Evolutionary conservation across 1,284 basidiomycete species (phyloP), one percentile per base, ranked within the genome.

Genomic region (Ceratobasidium sp.): DNA sequence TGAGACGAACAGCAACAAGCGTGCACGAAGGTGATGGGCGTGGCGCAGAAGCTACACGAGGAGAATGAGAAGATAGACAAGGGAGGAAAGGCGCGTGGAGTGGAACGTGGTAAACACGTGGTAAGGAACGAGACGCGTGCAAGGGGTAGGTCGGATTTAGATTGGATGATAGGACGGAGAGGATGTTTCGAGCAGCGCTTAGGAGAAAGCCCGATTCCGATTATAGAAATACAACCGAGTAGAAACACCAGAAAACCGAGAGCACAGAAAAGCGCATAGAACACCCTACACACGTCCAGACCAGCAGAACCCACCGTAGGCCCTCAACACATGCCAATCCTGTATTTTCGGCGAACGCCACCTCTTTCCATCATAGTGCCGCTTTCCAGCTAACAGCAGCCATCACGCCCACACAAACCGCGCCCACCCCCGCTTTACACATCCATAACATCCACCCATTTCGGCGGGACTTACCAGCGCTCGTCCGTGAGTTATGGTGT

Each of bases 401-500:
- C 38, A 64, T 64, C 52, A 76, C 74, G n/a, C 74, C 74, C 38
- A 76, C 74, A 48, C 74, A 76, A n/a, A 76, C 74, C 26, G 74
- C 74, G 28, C 74, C 74, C 12, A 76, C 62, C 9, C 74, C 74
- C 6, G 62, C 74, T 48, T 76, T 66, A 40, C 62, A 76, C 62
- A 64, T 64, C 74, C 74, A 76, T 50, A 69, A 38, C 44, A 46
- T 46, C 44, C 42, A 65, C 12, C n/a, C 42, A 48, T 65, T 65
- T 28, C 64, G n/a, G 5, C 44, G 64, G n/a, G 67, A 62, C 74
- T 67, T 76, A 76, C 74, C 74, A 28, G 74, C 74, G 50, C 52
- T 66, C 50, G 52, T 67, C 40, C 74, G 74, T 0, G 94, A 91
- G 79, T 98, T 96, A 83, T 98, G 96, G 84, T 98, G 96, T 28